Conservation (phyloP, 495 filamentous ascomycete species). For the Penicillium goetzii region DNA sequence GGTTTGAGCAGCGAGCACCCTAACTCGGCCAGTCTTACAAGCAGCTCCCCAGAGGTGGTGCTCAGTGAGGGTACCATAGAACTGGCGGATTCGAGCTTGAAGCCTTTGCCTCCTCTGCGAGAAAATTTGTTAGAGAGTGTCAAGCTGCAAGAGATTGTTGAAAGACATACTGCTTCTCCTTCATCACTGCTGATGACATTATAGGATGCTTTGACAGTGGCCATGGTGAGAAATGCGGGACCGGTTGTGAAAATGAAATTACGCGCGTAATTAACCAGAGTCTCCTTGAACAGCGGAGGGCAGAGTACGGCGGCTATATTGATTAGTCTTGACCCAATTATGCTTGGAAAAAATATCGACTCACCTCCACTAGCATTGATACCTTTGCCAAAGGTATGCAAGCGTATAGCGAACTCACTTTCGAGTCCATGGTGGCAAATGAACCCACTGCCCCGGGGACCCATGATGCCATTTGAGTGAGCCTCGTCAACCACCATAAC, state of each 20-base stretch:
- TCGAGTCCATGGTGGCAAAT: slow-evolving; percentile 63
- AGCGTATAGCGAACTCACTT: slow-evolving; percentile 57
- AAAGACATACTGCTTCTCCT: neutral
- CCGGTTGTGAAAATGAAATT: slow-evolving; percentile 41
- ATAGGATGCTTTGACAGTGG: slow-evolving; percentile 38
- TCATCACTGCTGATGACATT: slow-evolving; percentile 20
- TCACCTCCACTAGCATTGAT: slow-evolving; percentile 65
- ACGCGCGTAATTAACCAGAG: slow-evolving; percentile 41
- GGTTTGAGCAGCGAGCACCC: neutral
- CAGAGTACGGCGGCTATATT: slow-evolving; percentile 18
- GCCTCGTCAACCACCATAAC: slow-evolving; percentile 71
- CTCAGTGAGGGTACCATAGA: neutral
- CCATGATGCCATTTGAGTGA: slow-evolving; percentile 64
- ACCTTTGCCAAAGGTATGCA: slow-evolving; percentile 72
- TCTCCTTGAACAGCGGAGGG: slow-evolving; percentile 26
- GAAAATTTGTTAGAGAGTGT: neutral
- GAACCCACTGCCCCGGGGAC: slow-evolving; percentile 58
- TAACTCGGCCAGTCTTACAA: neutral
- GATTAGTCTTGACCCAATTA: neutral
- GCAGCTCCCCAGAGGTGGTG: neutral
- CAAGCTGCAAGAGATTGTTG: neutral
- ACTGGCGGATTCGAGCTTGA: neutral
- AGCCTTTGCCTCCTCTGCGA: neutral
- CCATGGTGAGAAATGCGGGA: slow-evolving; percentile 37
- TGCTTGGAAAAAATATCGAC: slow-evolving; percentile 15